Base-by-base conservation (phyloP, 1,139 yeast species). In the Meyerozyma athensensis region DNA sequence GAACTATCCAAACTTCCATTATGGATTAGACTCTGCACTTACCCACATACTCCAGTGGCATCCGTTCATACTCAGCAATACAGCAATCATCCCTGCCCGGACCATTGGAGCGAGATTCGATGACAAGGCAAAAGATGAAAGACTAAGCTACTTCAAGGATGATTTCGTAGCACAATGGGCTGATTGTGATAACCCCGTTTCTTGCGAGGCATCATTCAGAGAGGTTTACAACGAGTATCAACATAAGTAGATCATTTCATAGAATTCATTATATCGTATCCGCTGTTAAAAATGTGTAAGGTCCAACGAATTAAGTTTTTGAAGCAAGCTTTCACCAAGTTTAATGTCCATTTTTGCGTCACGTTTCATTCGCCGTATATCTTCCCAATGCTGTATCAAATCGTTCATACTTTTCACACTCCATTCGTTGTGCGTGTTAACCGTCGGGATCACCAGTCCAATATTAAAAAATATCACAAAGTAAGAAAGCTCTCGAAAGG, bases 11-110 rank as follows among this genome's bases (percentile, higher is more conserved):
- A 75, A 74, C 53, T 85, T 86, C 60, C 75, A 76, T 13, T 65
- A 54, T 47, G 75, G 76, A 20, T 81, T 85, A 3, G 79, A 77
- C 44, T 72, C 80, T 9, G 86, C 94, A 0, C 56, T 90, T 37
- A 77, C 87, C 18, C 97, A 92, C 57, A 68, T 87, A 26, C 65
- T 89, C 46, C 96, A 87, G 58, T 92, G 97, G 98, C 98, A 92
- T 56, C 95, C 96, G 9, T 76, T 74, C 35, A 64, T 83, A 30
- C 69, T 90, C 47, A 73, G 84, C 39, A 82, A 79, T 50, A 70
- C 94, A 4, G 84, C 87, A 0, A 60, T 90, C 9, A 74, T 92
- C 1, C 86, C 87, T n/a, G 51, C 72, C 7, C 65, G 69, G 44
- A 60, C 70, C 9, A 65, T 70, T 14, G 54, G 63, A 33, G 61